phyloP scores from a whole-genome alignment of 1,284 basidiomycete species.

The Ustilago crameri region DNA sequence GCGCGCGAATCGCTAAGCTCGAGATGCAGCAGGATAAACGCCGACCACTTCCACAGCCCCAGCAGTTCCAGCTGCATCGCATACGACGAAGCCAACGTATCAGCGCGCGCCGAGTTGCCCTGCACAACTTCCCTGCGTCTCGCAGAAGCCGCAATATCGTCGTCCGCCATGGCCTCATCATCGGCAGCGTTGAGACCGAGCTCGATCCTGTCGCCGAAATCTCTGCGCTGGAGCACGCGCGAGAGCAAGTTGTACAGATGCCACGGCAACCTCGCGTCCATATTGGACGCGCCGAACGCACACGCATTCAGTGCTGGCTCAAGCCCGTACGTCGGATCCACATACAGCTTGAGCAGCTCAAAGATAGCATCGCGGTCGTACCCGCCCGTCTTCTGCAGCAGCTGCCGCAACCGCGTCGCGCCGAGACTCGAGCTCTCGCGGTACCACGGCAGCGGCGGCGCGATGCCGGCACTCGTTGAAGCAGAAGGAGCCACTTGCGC shows the following conservation, averaged over 20 bases:
- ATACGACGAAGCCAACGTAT: slow-evolving; percentile 83
- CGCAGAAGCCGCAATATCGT: slow-evolving; percentile 44
- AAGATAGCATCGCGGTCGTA: slow-evolving; percentile 78
- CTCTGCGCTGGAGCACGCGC: slow-evolving; percentile 81
- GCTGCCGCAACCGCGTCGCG: slow-evolving; percentile 46
- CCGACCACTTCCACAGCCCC: slow-evolving; percentile 85
- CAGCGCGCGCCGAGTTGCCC: slow-evolving; percentile 75
- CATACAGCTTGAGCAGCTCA: slow-evolving; percentile 81
- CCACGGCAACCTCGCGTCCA: slow-evolving; percentile 88
- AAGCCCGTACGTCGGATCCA: slow-evolving; percentile 72
- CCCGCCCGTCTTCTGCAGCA: slow-evolving; percentile 39
- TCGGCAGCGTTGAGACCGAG: slow-evolving; percentile 62
- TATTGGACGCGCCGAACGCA: slow-evolving; percentile 79
- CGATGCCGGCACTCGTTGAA: slow-evolving; percentile 36
- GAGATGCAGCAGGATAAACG: slow-evolving; percentile 89
- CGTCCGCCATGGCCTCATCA: slow-evolving; percentile 69
- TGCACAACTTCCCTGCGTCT: slow-evolving; percentile 7
- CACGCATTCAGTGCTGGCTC: slow-evolving; percentile 74
- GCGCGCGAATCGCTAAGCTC: slow-evolving; percentile 77
- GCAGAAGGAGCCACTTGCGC: slow-evolving; percentile 56
- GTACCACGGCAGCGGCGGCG: slow-evolving; percentile 66
- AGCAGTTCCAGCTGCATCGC: slow-evolving; percentile 85
- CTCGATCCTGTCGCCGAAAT: slow-evolving; percentile 80
- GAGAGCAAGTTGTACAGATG: slow-evolving; percentile 90
- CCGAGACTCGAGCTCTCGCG: slow-evolving; percentile 60